phyloP scores from a whole-genome alignment of 2,329 filamentous ascomycete genomes.

The Pseudogymnoascus sp. region DNA sequence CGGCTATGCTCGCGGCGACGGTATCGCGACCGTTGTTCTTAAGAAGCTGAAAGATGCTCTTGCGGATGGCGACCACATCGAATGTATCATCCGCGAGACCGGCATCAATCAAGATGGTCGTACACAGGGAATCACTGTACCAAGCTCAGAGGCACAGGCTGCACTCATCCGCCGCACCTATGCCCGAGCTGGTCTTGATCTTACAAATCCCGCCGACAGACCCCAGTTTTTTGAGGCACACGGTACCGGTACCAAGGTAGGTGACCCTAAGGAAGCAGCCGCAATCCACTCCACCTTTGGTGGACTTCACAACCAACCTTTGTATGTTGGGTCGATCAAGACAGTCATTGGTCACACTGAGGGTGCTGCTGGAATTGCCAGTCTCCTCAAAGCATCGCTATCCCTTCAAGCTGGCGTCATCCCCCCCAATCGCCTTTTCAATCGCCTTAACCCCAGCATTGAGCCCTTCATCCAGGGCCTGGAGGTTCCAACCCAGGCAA shows the following conservation, averaged over 20 bases:
- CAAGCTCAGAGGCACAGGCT: slow-evolving; percentile 32
- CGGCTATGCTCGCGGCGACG: slow-evolving; percentile 43
- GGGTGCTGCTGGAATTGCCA: slow-evolving; percentile 18
- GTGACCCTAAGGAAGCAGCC: slow-evolving; percentile 23
- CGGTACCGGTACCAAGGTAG: slow-evolving; percentile 24
- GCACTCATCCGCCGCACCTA: slow-evolving; percentile 30
- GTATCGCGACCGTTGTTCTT: slow-evolving; percentile 33
- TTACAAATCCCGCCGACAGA: not conserved
- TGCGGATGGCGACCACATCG: slow-evolving; percentile 35
- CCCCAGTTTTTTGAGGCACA: slow-evolving; percentile 22
- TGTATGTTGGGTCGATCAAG: slow-evolving; percentile 20
- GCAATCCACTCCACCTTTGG: slow-evolving; percentile 18
- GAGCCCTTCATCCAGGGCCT: slow-evolving; percentile 11
- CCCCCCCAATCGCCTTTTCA: slow-evolving; percentile 25
- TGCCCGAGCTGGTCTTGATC: slow-evolving; percentile 12
- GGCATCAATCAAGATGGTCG: slow-evolving; percentile 39
- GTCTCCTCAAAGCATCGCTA: slow-evolving; percentile 21
- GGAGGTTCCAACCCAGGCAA: not conserved
- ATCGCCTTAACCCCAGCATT: slow-evolving; percentile 30
- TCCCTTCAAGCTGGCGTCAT: slow-evolving; percentile 26
- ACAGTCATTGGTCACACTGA: slow-evolving; percentile 25
- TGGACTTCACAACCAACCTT: slow-evolving; percentile 13
- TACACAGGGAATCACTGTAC: slow-evolving; percentile 37
- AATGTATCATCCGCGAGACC: slow-evolving; percentile 35
- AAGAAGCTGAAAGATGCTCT: slow-evolving; percentile 37